Evolutionary conservation across 1,139 yeast genomes (phyloP).

Genomic region (Kodamaea derodonti): DNA sequence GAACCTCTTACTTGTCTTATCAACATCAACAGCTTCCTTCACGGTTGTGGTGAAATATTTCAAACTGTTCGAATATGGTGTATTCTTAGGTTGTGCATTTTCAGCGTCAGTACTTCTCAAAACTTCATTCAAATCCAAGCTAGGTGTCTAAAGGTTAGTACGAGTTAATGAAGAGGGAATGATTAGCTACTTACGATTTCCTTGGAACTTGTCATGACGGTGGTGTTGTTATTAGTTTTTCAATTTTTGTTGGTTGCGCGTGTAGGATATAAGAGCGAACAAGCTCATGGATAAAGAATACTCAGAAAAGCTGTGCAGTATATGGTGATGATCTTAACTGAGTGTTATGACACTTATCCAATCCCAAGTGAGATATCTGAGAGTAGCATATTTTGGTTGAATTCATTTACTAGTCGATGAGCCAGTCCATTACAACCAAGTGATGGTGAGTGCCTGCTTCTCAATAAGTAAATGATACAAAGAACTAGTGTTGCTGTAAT

Average conservation of each 20-base stretch:
- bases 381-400: no score
- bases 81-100: conserved; percentile 4
- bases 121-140: conserved; percentile 17
- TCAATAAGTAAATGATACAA: no score
- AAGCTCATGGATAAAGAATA: no score
- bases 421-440: no score
- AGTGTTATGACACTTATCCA: no score
- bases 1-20: conserved; percentile 55
- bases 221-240: background rate
- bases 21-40: conserved; percentile 47
- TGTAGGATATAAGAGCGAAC: no score
- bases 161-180: background rate
- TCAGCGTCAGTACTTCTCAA: conserved; percentile 8
- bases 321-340: no score
- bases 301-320: no score
- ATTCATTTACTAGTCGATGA: no score
- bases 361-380: no score
- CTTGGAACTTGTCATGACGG: conserved; percentile 6
- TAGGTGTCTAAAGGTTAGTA: conserved; percentile 17
- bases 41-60: conserved; percentile 46
- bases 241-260: conserved; percentile 1
- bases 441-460: no score
- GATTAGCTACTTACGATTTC: conserved; percentile 5
- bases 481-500: no score
- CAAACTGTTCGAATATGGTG: conserved; percentile 1